phyloP scores from a whole-genome alignment of 352 stramenopile genomes.

The Aphanomyces cochlioides region DNA sequence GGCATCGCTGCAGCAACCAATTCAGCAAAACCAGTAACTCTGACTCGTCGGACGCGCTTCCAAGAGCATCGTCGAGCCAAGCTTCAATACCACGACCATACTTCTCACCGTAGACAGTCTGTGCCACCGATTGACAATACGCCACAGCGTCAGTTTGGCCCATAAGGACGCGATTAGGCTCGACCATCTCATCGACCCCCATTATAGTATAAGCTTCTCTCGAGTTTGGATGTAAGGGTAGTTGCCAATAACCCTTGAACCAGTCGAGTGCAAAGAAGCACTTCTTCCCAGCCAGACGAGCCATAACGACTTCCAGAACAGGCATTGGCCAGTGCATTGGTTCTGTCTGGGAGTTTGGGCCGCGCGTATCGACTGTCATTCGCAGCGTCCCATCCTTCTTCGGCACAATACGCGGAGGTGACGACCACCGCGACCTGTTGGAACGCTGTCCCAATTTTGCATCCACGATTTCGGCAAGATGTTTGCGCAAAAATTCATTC shows the following conservation, averaged over 20 bases:
- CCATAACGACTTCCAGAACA: no score
- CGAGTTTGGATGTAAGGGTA: background rate
- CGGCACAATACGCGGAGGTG: background rate
- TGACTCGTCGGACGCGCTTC: background rate
- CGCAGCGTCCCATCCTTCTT: slow-evolving; percentile 2
- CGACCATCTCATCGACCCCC: background rate
- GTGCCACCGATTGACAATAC: background rate
- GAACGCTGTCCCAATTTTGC: background rate
- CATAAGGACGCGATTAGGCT: slow-evolving; percentile 2
- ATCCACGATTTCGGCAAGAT: background rate
- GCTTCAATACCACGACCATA: slow-evolving; percentile 1
- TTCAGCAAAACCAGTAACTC: background rate
- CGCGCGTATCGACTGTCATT: no score
- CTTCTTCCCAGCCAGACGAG: no score
- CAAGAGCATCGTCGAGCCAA: background rate
- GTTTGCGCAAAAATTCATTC: background rate
- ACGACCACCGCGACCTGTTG: background rate
- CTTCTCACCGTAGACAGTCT: background rate
- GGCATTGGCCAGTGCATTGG: no score
- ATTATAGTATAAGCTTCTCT: background rate
- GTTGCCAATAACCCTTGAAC: background rate
- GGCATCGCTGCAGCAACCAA: background rate
- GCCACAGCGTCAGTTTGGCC: slow-evolving; percentile 3
- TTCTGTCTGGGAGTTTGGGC: no score
- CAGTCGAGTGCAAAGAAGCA: no score